phyloP scores from a whole-genome alignment of 2,329 filamentous ascomycete genomes.

The Sarocladium kiliense region DNA sequence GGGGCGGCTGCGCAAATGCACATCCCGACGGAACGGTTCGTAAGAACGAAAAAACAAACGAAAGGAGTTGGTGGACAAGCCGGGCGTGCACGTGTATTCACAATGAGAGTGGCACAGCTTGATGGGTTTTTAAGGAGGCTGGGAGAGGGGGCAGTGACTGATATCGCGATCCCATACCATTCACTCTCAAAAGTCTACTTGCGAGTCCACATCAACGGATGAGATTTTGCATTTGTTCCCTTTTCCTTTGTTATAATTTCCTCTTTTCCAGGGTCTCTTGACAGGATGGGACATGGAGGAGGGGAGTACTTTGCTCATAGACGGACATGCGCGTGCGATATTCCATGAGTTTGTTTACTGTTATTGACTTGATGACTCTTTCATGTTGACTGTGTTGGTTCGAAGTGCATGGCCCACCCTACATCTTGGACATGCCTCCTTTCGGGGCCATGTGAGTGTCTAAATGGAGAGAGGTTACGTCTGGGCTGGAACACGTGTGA shows the following conservation, averaged over 20 bases:
- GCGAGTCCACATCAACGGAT: background rate
- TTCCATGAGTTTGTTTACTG: background rate
- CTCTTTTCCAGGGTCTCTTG: background rate
- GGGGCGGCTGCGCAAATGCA: no score
- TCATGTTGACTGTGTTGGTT: background rate
- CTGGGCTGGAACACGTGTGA: background rate
- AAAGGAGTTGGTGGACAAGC: no score
- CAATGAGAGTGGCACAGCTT: background rate
- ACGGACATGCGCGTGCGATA: background rate
- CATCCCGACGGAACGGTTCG: no score
- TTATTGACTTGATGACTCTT: background rate
- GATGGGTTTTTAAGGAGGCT: background rate
- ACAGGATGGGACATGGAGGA: background rate
- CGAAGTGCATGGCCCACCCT: no score
- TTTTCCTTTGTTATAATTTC: conserved; percentile 8
- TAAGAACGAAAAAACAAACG: no score
- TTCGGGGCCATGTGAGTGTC: no score
- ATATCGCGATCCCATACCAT: background rate
- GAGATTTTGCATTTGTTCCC: conserved; percentile 4
- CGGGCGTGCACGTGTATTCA: background rate
- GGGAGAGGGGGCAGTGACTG: background rate
- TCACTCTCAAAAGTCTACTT: background rate
- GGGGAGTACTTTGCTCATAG: background rate
- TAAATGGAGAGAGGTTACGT: no score
- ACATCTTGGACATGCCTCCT: no score